phyloP scores from a whole-genome alignment of 1,284 basidiomycete species.

The Ceratobasidium sp. region DNA sequence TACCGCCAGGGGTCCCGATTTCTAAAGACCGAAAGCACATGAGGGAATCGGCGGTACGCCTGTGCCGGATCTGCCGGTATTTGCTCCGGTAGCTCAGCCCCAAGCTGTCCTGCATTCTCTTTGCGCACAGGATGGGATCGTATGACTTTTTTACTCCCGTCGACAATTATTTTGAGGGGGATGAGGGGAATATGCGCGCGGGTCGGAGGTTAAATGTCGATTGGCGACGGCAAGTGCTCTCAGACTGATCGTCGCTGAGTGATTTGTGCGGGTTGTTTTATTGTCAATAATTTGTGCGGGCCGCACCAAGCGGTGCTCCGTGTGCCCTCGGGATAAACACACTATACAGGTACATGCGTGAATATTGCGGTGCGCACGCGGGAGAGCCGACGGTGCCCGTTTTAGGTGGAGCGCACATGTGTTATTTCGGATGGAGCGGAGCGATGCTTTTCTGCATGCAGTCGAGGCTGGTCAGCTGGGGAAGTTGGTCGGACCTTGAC shows the following conservation, averaged over 20 bases:
- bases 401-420: too few relatives aligned
- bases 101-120: not conserved
- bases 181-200: not conserved
- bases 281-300: not conserved
- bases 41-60: not conserved
- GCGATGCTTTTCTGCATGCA: too few relatives aligned
- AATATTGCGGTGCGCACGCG: too few relatives aligned
- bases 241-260: not conserved
- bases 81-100: too few relatives aligned
- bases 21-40: not conserved
- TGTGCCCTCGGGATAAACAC: too few relatives aligned
- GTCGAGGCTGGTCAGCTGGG: too few relatives aligned
- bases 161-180: not conserved
- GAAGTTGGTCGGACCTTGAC: too few relatives aligned
- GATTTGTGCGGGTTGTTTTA: not conserved
- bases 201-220: slow-evolving; percentile 1
- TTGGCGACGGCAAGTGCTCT: not conserved
- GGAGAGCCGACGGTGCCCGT: too few relatives aligned
- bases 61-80: not conserved
- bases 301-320: not conserved
- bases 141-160: too few relatives aligned
- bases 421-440: too few relatives aligned
- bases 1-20: too few relatives aligned
- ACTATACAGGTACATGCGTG: too few relatives aligned
- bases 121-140: not conserved